phyloP scores from a whole-genome alignment of 2,329 filamentous ascomycete species.

The Hypoxylon sp. region DNA sequence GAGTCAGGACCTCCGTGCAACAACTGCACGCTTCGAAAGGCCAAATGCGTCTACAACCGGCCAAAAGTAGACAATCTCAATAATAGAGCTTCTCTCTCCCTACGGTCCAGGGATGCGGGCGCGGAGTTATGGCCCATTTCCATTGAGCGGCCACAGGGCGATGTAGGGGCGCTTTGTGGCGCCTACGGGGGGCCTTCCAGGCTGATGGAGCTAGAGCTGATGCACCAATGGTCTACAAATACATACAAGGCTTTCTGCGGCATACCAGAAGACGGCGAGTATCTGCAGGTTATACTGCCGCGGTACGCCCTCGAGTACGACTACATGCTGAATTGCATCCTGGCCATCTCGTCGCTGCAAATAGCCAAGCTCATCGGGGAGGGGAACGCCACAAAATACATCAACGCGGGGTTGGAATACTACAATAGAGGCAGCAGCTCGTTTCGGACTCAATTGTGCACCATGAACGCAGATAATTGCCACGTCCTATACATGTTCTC shows the following conservation, averaged over 20 bases:
- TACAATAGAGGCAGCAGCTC: constrained; percentile 54
- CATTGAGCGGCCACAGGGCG: constrained; percentile 39
- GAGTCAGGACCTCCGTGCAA: constrained; percentile 51
- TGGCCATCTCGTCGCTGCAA: constrained; percentile 56
- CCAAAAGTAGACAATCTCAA: constrained; percentile 27
- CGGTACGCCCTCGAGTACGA: constrained; percentile 57
- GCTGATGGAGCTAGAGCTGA: constrained; percentile 63
- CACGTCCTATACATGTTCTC: constrained; percentile 54
- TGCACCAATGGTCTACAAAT: constrained; percentile 65
- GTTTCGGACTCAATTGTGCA: constrained; percentile 52
- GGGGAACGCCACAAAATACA: constrained; percentile 47
- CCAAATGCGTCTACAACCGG: constrained; percentile 50
- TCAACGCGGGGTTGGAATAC: constrained; percentile 54
- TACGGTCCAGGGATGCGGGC: constrained; percentile 16
- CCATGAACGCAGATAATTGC: constrained; percentile 51
- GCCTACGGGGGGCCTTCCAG: constrained; percentile 38
- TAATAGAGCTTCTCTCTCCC: constrained; percentile 21
- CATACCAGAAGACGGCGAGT: constrained; percentile 56
- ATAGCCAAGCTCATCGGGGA: constrained; percentile 47
- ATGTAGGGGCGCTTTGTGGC: constrained; percentile 33
- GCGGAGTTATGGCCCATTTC: neutral
- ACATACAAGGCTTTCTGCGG: constrained; percentile 60
- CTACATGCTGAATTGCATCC: constrained; percentile 58
- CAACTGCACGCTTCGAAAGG: constrained; percentile 51
- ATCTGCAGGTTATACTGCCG: constrained; percentile 55